phyloP scores from a whole-genome alignment of 441 rosid species.

The Theobroma grandiflorum region DNA sequence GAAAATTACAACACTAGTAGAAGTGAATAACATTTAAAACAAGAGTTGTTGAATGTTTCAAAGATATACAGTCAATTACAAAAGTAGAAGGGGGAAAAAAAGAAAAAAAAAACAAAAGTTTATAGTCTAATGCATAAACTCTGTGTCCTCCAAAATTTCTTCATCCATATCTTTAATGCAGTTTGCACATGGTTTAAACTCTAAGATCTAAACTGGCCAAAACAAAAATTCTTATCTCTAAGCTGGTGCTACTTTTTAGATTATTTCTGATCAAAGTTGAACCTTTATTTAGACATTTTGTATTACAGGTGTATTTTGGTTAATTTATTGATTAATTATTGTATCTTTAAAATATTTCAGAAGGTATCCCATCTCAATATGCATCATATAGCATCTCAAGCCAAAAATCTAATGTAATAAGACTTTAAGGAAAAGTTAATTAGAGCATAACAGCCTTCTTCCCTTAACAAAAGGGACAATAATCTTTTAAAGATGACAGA shows the following conservation, averaged over 20 bases:
- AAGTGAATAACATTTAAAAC: not conserved
- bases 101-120: not conserved
- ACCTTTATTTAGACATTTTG: not conserved
- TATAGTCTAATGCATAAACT: not conserved
- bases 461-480: not conserved
- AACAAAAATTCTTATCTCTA: not conserved
- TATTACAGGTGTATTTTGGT: not conserved
- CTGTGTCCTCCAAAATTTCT: not conserved
- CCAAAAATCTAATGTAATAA: not conserved
- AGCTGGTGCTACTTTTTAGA: not conserved
- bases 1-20: not conserved
- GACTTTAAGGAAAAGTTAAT: not conserved
- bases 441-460: not conserved
- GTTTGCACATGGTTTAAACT: not conserved
- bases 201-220: not conserved
- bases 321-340: not conserved
- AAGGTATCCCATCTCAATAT: not conserved
- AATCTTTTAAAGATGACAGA: not conserved
- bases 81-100: not conserved
- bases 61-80: not conserved
- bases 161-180: not conserved
- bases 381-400: not conserved
- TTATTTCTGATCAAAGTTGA: not conserved
- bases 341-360: conserved; percentile 14
- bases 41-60: not conserved